Conservation (phyloP, 768 basidiomycete species). For the Rhizopogon vinicolor region DNA sequence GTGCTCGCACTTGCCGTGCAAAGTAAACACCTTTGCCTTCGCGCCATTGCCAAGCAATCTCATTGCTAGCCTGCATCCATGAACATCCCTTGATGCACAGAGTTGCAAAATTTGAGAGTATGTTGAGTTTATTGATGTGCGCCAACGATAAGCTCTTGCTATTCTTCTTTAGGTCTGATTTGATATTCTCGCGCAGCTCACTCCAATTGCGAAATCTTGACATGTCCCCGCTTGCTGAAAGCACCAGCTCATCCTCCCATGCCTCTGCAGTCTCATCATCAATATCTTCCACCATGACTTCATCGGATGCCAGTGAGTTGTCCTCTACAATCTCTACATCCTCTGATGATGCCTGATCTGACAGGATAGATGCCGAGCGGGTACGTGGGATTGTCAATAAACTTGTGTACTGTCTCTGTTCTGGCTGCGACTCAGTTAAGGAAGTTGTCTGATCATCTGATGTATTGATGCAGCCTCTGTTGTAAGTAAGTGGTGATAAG, state of each 20-base stretch:
- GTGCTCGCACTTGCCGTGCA: conserved; percentile 22
- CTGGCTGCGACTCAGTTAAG: neutral
- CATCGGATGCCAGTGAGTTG: neutral
- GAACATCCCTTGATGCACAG: conserved; percentile 10
- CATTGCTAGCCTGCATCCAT: conserved; percentile 26
- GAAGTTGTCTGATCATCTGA: neutral
- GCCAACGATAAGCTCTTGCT: conserved; percentile 16
- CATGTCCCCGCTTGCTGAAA: conserved; percentile 7
- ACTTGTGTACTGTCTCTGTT: neutral
- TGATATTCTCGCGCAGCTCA: conserved; percentile 25
- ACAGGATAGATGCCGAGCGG: neutral
- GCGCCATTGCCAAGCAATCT: too few species aligned
- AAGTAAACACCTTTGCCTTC: conserved; percentile 24
- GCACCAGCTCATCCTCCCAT: conserved; percentile 19
- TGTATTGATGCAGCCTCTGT: neutral
- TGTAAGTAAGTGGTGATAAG: too few species aligned
- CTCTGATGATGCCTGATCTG: too few species aligned
- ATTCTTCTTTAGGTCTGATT: conserved; percentile 23
- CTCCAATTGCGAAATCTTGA: conserved; percentile 15
- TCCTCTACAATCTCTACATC: neutral
- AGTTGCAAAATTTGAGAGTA: conserved; percentile 11
- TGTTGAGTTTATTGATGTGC: conserved; percentile 28
- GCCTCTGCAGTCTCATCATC: conserved; percentile 4
- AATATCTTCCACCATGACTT: neutral
- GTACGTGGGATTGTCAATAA: neutral